Percentiles rank a stretch among this genome's conserved stretches.
Evolutionary conservation across 2,329 filamentous ascomycete species (phyloP).

Genomic region (Chrysoporthe puriensis): DNA sequence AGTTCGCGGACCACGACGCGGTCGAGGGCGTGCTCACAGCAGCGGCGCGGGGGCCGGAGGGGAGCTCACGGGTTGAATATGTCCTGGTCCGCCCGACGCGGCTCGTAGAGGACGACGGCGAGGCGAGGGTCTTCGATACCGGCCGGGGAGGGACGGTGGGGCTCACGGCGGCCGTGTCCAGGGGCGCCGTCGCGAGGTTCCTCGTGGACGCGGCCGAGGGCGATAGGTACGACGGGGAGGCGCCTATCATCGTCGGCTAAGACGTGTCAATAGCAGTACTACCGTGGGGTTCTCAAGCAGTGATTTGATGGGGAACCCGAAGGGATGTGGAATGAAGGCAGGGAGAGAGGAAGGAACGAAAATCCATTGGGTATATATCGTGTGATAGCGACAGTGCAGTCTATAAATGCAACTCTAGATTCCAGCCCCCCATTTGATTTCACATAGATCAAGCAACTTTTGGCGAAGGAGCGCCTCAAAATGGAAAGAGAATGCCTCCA

Average conservation of each 20-base stretch:
- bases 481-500: background rate
- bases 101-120: conserved; percentile 11
- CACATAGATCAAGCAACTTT: background rate
- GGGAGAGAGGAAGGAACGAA: background rate
- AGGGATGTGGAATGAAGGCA: background rate
- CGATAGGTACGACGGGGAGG: conserved; percentile 38
- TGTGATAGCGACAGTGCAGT: conserved; percentile 13
- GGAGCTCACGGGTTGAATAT: background rate
- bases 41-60: conserved; percentile 22
- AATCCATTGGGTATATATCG: conserved; percentile 11
- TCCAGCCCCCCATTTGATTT: background rate
- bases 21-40: conserved; percentile 47
- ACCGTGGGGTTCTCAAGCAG: too few species aligned
- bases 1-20: conserved; percentile 51
- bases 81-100: conserved; percentile 21
- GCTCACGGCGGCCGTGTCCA: conserved; percentile 36
- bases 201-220: conserved; percentile 42
- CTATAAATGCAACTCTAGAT: conserved; percentile 4
- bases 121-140: conserved; percentile 26
- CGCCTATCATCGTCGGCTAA: conserved; percentile 17
- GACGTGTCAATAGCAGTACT: background rate
- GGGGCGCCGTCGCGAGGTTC: conserved; percentile 43
- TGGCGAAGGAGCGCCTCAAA: background rate
- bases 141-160: conserved; percentile 40
- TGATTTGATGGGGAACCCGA: too few species aligned